phyloP scores from a whole-genome alignment of 2,329 filamentous ascomycete species.

The Aspergillus clavatus region DNA sequence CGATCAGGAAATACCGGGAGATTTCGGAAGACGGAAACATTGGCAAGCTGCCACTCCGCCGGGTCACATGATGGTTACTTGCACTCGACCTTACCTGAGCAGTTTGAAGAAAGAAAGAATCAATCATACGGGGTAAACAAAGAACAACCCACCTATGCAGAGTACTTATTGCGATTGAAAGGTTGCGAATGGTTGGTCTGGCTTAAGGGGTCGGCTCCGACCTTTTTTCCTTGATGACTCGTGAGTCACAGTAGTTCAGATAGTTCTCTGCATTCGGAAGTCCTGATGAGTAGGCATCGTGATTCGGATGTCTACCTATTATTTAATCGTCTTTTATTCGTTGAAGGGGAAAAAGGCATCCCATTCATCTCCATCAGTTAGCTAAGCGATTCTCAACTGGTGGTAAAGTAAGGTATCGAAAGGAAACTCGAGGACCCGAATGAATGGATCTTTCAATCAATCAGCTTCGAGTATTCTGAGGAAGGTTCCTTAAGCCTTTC shows the following conservation, averaged over 20 bases:
- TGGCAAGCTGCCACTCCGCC: constrained; percentile 15
- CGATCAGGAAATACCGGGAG: constrained; percentile 17
- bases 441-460: not conserved
- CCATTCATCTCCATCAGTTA: not conserved
- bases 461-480: not conserved
- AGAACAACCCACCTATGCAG: not conserved
- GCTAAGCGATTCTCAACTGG: not conserved
- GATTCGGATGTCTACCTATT: not conserved
- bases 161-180: too few species aligned
- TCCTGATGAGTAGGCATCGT: not conserved
- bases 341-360: not conserved
- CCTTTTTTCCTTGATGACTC: too few species aligned
- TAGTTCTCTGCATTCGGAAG: too few species aligned
- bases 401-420: too few species aligned
- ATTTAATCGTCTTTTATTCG: not conserved
- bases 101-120: not conserved
- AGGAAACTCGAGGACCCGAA: too few species aligned
- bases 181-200: too few species aligned
- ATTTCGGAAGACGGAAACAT: constrained; percentile 18
- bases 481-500: too few species aligned
- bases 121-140: not conserved
- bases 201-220: too few species aligned
- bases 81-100: not conserved
- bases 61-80: constrained; percentile 23
- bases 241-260: too few species aligned